A percentile compares a stretch with the other conserved stretches of the same genome.
Conservation (phyloP, 2,329 filamentous ascomycete genomes). For the Colletotrichum sp. region DNA sequence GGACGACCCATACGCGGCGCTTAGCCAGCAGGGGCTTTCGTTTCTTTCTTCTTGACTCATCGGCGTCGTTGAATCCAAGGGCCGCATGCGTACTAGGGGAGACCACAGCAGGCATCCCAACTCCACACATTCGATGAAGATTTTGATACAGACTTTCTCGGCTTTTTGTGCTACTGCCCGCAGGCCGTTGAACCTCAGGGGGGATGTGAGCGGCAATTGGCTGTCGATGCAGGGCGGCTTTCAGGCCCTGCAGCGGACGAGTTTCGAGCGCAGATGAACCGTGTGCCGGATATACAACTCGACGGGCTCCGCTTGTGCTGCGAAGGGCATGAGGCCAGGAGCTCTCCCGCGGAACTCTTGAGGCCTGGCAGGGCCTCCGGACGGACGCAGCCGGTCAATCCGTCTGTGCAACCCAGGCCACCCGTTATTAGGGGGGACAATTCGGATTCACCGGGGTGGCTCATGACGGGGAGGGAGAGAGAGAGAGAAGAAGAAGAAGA, state of each 20-base stretch:
- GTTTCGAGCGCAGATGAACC: conserved; percentile 15
- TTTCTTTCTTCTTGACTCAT: background rate
- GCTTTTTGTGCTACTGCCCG: background rate
- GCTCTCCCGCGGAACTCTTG: background rate
- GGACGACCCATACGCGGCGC: conserved; percentile 2
- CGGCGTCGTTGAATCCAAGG: background rate
- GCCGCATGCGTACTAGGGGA: background rate
- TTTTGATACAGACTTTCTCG: background rate
- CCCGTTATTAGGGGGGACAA: background rate
- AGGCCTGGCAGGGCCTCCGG: background rate
- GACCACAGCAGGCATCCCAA: background rate
- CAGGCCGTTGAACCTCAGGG: background rate
- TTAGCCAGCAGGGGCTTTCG: background rate
- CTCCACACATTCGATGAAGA: background rate
- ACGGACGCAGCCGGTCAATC: background rate
- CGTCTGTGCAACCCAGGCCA: background rate
- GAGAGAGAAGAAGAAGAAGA: too few relatives aligned
- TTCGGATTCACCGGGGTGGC: conserved; percentile 5
- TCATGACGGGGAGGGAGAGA: background rate
- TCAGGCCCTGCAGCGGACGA: background rate
- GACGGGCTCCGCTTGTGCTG: background rate
- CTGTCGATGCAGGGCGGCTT: background rate
- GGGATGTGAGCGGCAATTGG: background rate
- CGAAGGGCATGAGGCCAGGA: background rate
- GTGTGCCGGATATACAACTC: conserved; percentile 6